Base-by-base conservation (phyloP, 2,329 filamentous ascomycete species). In the Alternaria brassicicola region DNA sequence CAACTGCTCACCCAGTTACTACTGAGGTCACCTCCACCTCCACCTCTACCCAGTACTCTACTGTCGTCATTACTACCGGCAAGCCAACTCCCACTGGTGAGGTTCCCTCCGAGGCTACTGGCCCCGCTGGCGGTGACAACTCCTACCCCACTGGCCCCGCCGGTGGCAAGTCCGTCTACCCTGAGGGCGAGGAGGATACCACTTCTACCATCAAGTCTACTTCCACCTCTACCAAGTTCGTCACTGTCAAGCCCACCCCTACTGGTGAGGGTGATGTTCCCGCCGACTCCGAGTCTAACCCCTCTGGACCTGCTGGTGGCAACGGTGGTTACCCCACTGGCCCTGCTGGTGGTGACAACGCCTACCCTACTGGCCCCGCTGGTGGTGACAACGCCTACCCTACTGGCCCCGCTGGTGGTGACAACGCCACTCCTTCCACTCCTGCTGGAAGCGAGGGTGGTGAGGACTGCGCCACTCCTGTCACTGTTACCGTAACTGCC, bases 1-100 rank as follows among this genome's bases (percentile, higher is more conserved):
- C 75, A 50, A 80, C 69, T 61, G 81, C 77, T 61, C 82, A 80
- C 68, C 78, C 80, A 55, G 71, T 84, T 59, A 80, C 72, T 58
- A 78, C 74, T 31, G 65, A 75, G 66, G 63, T 75, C 54, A 59
- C 60, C 47, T 65, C 66, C 43, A 72, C 68, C 57, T 66, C 67
- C 48, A 78, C 74, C 55, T 64, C 68, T 54, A 76, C 73, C 49
- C 50, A 70, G 60, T 75, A 72, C 73, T 63, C 66, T 52, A 76
- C 74, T 46, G 59, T 75, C 51, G 57, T 74, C 56, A 33, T 72
- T 51, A 75, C 74, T 38, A 36, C 64, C 23, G 12, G 49, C 28
- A 53, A 57, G 55, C 50, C 55, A 3, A 58, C 42, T 15, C 46
- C 53, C 19, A 38, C 51, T 48, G 51, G 42, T 2, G 23, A 42